These are phyloP conservation scores for Colletotrichum ledebouriae DNA, from an alignment of 2,329 filamentous ascomycete genomes.

Conservation along the genomic window DNA sequence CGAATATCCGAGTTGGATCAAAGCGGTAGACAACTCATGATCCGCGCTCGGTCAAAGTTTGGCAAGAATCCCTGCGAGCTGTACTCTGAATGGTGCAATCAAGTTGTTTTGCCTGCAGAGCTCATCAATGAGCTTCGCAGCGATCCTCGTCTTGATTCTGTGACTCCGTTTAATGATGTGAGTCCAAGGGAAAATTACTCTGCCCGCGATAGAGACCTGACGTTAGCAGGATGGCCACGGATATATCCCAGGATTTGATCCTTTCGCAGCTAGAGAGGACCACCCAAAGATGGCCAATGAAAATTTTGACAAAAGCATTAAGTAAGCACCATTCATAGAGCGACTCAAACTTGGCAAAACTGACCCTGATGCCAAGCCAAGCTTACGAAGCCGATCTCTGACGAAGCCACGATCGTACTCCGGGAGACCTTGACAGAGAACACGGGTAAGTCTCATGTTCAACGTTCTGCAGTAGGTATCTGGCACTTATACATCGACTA, in stretches of 20 bases:
- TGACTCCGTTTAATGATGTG: constrained; percentile 8
- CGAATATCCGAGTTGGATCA: constrained; percentile 25
- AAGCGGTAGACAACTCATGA: constrained; percentile 12
- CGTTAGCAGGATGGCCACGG: constrained; percentile 4
- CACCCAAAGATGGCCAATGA: not conserved
- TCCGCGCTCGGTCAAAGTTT: constrained; percentile 11
- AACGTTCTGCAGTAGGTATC: too few species aligned
- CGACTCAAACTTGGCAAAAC: not conserved
- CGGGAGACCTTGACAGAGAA: constrained; percentile 27
- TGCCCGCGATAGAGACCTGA: rapidly evolving
- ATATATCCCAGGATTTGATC: constrained; percentile 28
- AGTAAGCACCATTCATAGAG: not conserved
- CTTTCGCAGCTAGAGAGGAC: not conserved
- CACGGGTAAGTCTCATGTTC: constrained; percentile 35
- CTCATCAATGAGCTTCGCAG: constrained; percentile 27
- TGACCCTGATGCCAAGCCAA: not conserved
- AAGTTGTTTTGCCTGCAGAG: constrained; percentile 15
- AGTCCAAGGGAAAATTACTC: not conserved
- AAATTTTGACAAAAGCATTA: constrained; percentile 26
- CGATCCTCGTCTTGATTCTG: constrained; percentile 12
- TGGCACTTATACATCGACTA: constrained; percentile 24
- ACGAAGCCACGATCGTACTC: constrained; percentile 14
- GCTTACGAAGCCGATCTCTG: constrained; percentile 30
- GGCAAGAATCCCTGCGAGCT: constrained; percentile 17
- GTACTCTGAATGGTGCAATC: constrained; percentile 20